phyloP scores from a whole-genome alignment of 768 basidiomycete genomes.

The Phlebiopsis flavidoalba region DNA sequence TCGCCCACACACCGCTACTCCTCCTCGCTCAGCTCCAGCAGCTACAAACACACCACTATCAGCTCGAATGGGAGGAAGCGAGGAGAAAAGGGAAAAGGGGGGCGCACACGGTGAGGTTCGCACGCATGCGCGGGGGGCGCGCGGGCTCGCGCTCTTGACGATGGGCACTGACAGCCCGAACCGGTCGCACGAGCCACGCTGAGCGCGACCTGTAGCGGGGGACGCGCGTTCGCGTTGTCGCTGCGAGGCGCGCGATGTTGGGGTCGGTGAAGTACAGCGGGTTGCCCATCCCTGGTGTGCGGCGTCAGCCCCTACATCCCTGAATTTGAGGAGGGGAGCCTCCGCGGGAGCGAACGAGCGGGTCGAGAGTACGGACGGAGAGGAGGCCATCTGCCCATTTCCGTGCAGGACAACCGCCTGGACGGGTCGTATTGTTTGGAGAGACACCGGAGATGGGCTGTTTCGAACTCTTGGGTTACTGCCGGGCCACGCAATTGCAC shows the following conservation, averaged over 20 bases:
- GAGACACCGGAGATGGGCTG: no score
- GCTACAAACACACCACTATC: constrained; percentile 15
- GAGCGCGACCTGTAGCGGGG: constrained; percentile 47
- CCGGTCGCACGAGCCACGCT: constrained; percentile 55
- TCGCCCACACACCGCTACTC: constrained; percentile 37
- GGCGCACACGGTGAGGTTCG: constrained; percentile 48
- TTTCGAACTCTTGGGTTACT: no score
- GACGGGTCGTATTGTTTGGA: no score
- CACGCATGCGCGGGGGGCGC: constrained; percentile 37
- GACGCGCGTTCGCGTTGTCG: constrained; percentile 37
- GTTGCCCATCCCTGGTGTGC: constrained; percentile 9
- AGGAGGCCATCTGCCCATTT: no score
- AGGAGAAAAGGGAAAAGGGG: background rate
- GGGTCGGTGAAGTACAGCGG: constrained; percentile 30
- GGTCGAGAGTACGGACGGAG: no score
- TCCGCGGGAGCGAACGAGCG: no score
- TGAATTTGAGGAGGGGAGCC: background rate
- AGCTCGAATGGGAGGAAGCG: background rate
- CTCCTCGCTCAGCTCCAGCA: constrained; percentile 29
- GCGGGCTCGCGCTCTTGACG: constrained; percentile 45
- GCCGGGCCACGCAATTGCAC: no score
- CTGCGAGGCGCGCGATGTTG: constrained; percentile 16
- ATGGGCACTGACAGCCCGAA: constrained; percentile 47
- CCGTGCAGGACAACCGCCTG: no score
- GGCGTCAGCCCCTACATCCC: background rate